Evolutionary conservation across 2,329 filamentous ascomycete species (phyloP).

Genomic region (Hymenoscyphus occultus): DNA sequence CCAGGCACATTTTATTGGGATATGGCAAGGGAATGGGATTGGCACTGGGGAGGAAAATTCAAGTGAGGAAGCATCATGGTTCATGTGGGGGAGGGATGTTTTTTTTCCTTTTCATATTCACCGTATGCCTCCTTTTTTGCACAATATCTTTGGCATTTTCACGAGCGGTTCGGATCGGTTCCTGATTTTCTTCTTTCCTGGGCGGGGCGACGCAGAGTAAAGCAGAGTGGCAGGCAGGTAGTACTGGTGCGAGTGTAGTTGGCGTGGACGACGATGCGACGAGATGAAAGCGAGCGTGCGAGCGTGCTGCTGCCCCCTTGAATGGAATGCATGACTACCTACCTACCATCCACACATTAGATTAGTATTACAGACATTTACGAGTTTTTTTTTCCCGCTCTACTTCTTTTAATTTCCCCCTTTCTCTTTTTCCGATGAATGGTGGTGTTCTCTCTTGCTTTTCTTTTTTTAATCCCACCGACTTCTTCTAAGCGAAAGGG

Average conservation of each 20-base stretch:
- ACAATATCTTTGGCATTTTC: background rate
- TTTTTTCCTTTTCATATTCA: background rate
- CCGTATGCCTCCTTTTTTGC: background rate
- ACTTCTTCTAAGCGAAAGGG: no score
- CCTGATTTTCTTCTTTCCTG: background rate
- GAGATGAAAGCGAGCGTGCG: no score
- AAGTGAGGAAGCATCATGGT: background rate
- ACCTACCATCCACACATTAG: background rate
- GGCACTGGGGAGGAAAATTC: background rate
- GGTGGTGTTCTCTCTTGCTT: no score
- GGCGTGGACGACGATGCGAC: no score
- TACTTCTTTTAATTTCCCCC: background rate
- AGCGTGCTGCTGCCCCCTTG: background rate
- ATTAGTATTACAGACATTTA: background rate
- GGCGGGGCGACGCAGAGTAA: no score
- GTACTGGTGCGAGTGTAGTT: no score
- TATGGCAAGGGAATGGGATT: background rate
- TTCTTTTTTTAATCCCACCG: no score
- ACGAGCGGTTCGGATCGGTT: background rate
- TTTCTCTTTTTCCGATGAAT: background rate
- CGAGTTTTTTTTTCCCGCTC: background rate
- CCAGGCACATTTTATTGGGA: background rate
- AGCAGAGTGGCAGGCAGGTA: no score
- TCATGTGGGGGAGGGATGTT: background rate
- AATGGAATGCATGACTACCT: background rate